Evolutionary conservation across 257 asterid genomes (phyloP).

Genomic region (Avicennia marina): DNA sequence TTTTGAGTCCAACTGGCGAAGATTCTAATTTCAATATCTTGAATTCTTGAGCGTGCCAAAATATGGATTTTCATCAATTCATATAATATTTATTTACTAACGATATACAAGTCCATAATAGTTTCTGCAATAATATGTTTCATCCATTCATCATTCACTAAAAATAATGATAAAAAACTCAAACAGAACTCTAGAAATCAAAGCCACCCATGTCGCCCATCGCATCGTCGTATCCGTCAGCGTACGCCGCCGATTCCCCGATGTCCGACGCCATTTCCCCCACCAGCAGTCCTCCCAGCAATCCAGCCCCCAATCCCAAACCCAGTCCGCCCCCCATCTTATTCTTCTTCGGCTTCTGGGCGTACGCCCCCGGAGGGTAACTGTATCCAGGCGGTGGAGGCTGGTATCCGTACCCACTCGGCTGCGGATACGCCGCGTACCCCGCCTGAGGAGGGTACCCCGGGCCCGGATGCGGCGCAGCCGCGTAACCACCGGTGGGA

Average conservation of each 20-base stretch:
- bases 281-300: constrained; percentile 80
- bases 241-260: constrained; percentile 43
- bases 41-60: no score
- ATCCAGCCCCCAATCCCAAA: constrained; percentile 82
- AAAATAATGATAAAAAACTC: not conserved
- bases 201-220: constrained; percentile 42
- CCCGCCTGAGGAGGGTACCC: constrained; percentile 15
- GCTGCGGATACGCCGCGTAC: constrained; percentile 24
- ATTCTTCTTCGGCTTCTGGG: constrained; percentile 48
- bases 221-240: constrained; percentile 45
- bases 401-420: constrained; percentile 34
- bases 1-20: no score
- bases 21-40: no score
- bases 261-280: constrained; percentile 66
- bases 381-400: constrained; percentile 34
- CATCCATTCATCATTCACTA: no score
- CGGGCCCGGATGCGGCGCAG: constrained; percentile 28
- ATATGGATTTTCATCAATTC: no score
- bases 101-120: no score
- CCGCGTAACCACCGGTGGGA: constrained; percentile 15
- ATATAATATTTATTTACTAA: no score
- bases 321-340: constrained; percentile 59
- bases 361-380: constrained; percentile 14
- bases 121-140: no score
- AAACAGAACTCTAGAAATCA: constrained; percentile 18